Percentiles rank a stretch among this genome's conserved stretches.
Evolutionary conservation across 257 asterid genomes (phyloP).

Genomic region (Fraxinus excelsior): DNA sequence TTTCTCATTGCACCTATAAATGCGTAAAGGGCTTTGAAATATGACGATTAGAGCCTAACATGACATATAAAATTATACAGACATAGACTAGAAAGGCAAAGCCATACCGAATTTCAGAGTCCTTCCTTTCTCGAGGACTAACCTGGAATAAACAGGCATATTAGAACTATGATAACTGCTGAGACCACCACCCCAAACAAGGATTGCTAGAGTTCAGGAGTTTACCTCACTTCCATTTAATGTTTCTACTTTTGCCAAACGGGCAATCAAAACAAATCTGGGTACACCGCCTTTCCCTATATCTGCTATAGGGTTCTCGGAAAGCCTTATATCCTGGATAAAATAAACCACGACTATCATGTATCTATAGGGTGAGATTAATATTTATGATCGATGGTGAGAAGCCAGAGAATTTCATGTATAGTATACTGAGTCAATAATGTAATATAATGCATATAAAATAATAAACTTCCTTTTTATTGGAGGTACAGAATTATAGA

Average conservation of each 20-base stretch:
- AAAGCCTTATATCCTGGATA: conserved; percentile 76
- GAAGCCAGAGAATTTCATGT: neutral
- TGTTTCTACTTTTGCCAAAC: conserved; percentile 63
- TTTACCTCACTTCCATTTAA: conserved; percentile 92
- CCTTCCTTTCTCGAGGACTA: conserved; percentile 85
- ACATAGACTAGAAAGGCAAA: conserved; percentile 26
- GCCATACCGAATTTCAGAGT: conserved; percentile 89
- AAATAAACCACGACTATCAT: conserved; percentile 22
- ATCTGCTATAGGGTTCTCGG: conserved; percentile 88
- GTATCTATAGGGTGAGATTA: neutral
- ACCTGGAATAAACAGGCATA: conserved; percentile 51
- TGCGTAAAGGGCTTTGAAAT: neutral
- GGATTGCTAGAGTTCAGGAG: conserved; percentile 7
- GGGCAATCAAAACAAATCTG: conserved; percentile 83
- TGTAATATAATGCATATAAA: neutral
- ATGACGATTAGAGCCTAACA: neutral
- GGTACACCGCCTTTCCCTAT: conserved; percentile 73
- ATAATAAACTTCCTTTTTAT: neutral
- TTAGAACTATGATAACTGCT: conserved; percentile 29
- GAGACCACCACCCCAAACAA: neutral
- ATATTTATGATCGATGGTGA: neutral
- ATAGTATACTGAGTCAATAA: neutral
- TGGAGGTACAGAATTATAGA: neutral
- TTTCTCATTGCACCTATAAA: neutral
- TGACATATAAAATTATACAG: neutral